These are phyloP conservation scores for Pythium vanterpoolii DNA, from an alignment of 352 stramenopile species.

Conservation along the genomic window DNA sequence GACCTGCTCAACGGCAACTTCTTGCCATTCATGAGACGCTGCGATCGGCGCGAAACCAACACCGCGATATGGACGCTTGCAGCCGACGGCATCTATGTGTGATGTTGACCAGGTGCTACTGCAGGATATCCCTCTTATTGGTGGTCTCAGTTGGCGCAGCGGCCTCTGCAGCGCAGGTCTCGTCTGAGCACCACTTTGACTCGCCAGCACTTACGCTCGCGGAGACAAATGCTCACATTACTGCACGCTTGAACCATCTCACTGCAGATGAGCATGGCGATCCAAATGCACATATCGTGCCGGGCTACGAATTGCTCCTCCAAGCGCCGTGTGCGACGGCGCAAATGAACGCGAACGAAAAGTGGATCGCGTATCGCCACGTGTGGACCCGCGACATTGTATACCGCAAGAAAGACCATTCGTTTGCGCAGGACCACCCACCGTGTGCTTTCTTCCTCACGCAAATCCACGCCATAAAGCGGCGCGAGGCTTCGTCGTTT, in stretches of 20 bases:
- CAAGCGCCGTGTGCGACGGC: constrained; percentile 14
- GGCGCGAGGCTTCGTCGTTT: neutral
- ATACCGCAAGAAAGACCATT: constrained; percentile 8
- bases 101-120: neutral
- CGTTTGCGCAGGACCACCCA: constrained; percentile 2
- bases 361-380: constrained; percentile 20
- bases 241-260: neutral
- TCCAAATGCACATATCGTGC: neutral
- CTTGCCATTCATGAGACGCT: neutral
- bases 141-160: neutral
- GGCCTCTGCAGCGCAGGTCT: neutral
- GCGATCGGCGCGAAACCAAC: neutral
- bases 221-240: neutral
- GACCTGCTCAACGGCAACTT: neutral
- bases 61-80: neutral
- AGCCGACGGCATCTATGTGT: neutral
- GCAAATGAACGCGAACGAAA: constrained; percentile 8
- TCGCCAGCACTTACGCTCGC: neutral
- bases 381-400: neutral
- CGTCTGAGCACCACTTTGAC: neutral
- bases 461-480: neutral
- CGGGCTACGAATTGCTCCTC: constrained; percentile 7
- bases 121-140: neutral
- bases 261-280: neutral
- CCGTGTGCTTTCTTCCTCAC: constrained; percentile 15